A percentile compares a stretch with the other conserved stretches of the same genome.
Conservation (phyloP, 2,329 filamentous ascomycete genomes). For the Aureobasidium sp. region DNA sequence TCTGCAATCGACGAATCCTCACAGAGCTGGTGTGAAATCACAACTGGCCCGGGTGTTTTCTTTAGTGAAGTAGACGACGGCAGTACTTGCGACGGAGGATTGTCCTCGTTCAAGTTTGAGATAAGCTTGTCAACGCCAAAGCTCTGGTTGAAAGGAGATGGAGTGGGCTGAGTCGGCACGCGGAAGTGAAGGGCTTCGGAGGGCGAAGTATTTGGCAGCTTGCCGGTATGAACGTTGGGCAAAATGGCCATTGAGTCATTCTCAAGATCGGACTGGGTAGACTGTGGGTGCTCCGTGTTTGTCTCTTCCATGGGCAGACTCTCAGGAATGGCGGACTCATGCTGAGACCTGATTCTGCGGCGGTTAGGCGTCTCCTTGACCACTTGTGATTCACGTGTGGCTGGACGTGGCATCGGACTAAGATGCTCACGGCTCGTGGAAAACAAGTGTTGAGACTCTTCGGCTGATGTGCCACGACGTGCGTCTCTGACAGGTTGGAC, state of each 20-base stretch:
- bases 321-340: background rate
- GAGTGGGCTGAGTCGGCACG: background rate
- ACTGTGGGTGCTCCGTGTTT: background rate
- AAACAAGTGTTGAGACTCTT: conserved; percentile 5
- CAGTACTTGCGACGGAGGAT: background rate
- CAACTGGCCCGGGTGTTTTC: background rate
- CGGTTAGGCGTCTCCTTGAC: conserved; percentile 1
- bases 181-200: background rate
- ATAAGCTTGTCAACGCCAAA: background rate
- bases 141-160: background rate
- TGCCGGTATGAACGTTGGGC: background rate
- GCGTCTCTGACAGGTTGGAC: background rate
- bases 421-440: conserved; percentile 10
- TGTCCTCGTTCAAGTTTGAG: background rate
- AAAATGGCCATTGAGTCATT: background rate
- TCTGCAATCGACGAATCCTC: background rate
- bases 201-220: background rate
- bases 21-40: background rate
- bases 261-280: background rate
- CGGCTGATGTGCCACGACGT: background rate
- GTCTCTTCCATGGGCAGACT: background rate
- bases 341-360: background rate
- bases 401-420: background rate
- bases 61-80: background rate
- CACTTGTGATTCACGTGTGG: background rate